These are phyloP conservation scores for Tetrapisispora iriomotensis DNA, from an alignment of 805 yeast species.

Conservation along the genomic window DNA sequence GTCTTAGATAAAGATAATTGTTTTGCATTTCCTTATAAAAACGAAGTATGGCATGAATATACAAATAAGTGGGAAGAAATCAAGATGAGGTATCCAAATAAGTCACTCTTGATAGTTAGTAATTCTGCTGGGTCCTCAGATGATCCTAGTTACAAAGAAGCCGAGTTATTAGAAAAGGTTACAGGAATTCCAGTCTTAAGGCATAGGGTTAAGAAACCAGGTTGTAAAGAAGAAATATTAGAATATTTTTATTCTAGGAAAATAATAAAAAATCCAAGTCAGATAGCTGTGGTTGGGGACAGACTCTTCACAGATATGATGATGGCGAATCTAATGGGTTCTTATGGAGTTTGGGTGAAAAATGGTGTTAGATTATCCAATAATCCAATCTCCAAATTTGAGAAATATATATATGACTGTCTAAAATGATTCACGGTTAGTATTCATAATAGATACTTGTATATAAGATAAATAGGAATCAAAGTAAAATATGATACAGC, in stretches of 20 bases:
- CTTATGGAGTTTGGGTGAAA: conserved; percentile 73
- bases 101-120: conserved; percentile 64
- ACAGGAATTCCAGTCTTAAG: conserved; percentile 64
- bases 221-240: conserved; percentile 62
- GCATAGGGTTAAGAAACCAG: conserved; percentile 73
- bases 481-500: too few species aligned
- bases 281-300: conserved; percentile 85
- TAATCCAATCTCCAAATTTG: conserved; percentile 12
- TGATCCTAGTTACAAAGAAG: conserved; percentile 52
- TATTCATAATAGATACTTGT: neutral
- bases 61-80: conserved; percentile 45
- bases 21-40: conserved; percentile 75
- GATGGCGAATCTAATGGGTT: conserved; percentile 91
- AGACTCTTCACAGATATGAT: conserved; percentile 82
- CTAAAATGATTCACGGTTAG: conserved; percentile 1
- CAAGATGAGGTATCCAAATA: conserved; percentile 48
- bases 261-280: conserved; percentile 38
- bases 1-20: conserved; percentile 94
- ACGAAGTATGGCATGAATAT: conserved; percentile 72
- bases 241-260: conserved; percentile 45
- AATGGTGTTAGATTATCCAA: conserved; percentile 58
- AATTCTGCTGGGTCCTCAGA: conserved; percentile 89
- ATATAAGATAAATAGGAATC: neutral
- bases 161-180: conserved; percentile 46
- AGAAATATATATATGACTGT: conserved; percentile 9